Evolutionary conservation across 1,284 basidiomycete species (phyloP), one percentile per base, ranked within the genome.

Genomic region (Apiotrichum domesticum): DNA sequence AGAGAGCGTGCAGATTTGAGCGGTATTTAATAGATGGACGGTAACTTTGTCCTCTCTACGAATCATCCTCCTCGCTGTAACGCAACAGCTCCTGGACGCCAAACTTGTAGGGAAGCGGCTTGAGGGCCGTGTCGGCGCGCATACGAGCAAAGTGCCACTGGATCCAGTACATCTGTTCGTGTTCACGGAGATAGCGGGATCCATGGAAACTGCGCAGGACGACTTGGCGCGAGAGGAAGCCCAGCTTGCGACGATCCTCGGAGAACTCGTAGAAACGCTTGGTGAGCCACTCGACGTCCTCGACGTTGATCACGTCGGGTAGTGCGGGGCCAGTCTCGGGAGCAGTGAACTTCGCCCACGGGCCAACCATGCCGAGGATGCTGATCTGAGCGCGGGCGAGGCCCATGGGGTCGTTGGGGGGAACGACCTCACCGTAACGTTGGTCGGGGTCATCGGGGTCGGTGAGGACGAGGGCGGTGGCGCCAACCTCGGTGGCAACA

Each of bases 91-190:
- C 47, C 3, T 35, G 35, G n/a, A 35, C 15, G 10, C 55, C 55
- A 37, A 56, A 56, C 14, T 41, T 41, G 50, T 51, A 56, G 10
- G 55, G 55, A 15, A 37, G 45, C 7, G 55, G 43, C 42, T 52
- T 47, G 49, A 56, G 50, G 11, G 44, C 4, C 29, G 45, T 39
- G 55, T 56, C 39, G 33, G 40, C 50, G 40, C 50, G 55, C 55
- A 56, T 56, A 4, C 46, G 50, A 4, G 55, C 50, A 2, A 56
- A 45, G 11, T 56, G 55, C 55, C 55, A 56, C 46, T 56, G 55
- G 50, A 56, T 56, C 55, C 55, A 56, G 51, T 56, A 56, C 57
- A 58, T 58, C 41, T 58, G 57, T 41, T 58, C 57, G 46, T 58
- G 57, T 32, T 58, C 57, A 43, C 57, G 57, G 29, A 58, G 49